phyloP scores from a whole-genome alignment of 2,329 filamentous ascomycete species.

The Claviceps sp. region DNA sequence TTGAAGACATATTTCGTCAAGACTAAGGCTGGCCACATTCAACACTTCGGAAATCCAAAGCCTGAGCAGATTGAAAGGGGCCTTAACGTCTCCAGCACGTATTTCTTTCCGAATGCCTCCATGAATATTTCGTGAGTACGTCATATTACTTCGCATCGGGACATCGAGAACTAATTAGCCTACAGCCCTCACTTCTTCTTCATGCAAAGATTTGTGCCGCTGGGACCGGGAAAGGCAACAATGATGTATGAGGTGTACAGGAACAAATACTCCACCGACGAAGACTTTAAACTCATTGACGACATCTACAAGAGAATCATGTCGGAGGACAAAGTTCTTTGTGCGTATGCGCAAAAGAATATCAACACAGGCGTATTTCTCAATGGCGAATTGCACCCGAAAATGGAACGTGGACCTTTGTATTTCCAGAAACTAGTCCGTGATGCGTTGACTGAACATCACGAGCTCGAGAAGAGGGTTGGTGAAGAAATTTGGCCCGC shows the following conservation, averaged over 20 bases:
- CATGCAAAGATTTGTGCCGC: conserved; percentile 48
- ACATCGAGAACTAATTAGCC: neutral
- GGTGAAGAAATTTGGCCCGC: conserved; percentile 41
- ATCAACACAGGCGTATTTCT: conserved; percentile 47
- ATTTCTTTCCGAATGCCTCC: conserved; percentile 38
- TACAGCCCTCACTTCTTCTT: conserved; percentile 47
- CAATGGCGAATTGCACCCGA: conserved; percentile 49
- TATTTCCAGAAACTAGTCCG: conserved; percentile 41
- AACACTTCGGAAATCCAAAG: conserved; percentile 34
- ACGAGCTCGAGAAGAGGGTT: conserved; percentile 29
- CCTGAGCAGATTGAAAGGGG: conserved; percentile 34
- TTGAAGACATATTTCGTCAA: conserved; percentile 41
- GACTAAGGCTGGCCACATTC: conserved; percentile 33
- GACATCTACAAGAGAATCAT: conserved; percentile 51
- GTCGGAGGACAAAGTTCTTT: conserved; percentile 51
- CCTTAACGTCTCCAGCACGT: conserved; percentile 31
- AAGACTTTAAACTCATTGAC: conserved; percentile 42
- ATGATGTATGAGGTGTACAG: conserved; percentile 53
- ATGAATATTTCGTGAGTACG: conserved; percentile 35
- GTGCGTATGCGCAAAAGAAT: conserved; percentile 45
- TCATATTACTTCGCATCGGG: neutral
- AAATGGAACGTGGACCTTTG: conserved; percentile 44
- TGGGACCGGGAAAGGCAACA: conserved; percentile 31
- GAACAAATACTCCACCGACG: conserved; percentile 45
- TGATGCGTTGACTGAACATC: conserved; percentile 33